Evolutionary conservation across 306 rosid species (phyloP).

Genomic region (Crotalaria pallida): DNA sequence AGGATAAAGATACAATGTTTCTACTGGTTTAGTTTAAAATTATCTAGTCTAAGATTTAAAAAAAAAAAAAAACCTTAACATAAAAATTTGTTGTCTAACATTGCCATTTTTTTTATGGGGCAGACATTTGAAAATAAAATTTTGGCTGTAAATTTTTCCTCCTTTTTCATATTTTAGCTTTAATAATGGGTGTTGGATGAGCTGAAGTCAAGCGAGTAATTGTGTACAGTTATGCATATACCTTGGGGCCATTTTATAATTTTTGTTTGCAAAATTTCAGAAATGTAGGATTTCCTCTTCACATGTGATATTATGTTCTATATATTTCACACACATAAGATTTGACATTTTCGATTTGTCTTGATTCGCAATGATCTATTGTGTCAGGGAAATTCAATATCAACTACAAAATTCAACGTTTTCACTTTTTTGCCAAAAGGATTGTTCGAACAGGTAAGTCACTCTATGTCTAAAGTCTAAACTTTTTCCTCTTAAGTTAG

Average conservation of each 20-base stretch:
- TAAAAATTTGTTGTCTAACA: not conserved
- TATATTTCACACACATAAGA: not conserved
- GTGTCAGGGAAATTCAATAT: conserved; percentile 87
- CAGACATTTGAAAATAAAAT: not conserved
- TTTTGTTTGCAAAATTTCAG: not conserved
- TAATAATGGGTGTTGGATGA: not conserved
- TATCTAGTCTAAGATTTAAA: not conserved
- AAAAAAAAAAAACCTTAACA: no score
- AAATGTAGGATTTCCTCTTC: not conserved
- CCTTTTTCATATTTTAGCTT: not conserved
- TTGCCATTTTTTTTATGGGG: not conserved
- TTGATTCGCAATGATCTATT: conserved; percentile 28
- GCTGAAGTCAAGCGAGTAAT: not conserved
- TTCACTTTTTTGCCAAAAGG: conserved; percentile 89
- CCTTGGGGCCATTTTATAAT: not conserved
- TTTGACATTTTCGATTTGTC: conserved; percentile 6
- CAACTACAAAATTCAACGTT: conserved; percentile 87
- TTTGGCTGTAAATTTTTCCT: not conserved
- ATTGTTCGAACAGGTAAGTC: conserved; percentile 88
- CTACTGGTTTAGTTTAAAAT: not conserved
- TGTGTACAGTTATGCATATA: not conserved
- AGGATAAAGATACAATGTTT: not conserved
- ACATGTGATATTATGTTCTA: conserved; percentile 14
- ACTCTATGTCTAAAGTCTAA: no score
- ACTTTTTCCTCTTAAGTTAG: conserved; percentile 17